Conservation (phyloP, 768 basidiomycete species). For the Serendipita sp. region DNA sequence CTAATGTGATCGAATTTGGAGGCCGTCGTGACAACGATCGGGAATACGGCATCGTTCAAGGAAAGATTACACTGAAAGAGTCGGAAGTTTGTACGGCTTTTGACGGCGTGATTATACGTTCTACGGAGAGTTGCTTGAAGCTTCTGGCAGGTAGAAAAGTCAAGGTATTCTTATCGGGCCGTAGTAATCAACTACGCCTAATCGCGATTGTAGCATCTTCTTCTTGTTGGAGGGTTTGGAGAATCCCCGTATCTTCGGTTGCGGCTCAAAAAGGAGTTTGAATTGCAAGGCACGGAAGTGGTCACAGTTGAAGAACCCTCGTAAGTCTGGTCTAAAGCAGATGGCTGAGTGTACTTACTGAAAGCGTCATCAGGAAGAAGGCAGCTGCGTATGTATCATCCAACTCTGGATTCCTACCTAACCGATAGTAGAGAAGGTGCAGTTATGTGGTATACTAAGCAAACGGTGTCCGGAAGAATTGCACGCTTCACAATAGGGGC, state of each 20-base stretch:
- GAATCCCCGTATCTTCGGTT: background rate
- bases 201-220: background rate
- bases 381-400: background rate
- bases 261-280: background rate
- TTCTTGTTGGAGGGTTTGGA: constrained; percentile 1
- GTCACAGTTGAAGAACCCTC: background rate
- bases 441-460: background rate
- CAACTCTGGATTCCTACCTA: background rate
- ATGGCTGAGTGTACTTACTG: background rate
- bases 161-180: background rate
- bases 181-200: background rate
- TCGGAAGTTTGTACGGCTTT: background rate
- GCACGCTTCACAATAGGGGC: background rate
- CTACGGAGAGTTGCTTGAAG: background rate
- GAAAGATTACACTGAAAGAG: background rate
- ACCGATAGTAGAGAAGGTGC: background rate
- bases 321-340: background rate
- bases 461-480: background rate
- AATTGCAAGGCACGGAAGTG: background rate
- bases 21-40: background rate
- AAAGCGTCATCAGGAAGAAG: background rate
- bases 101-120: background rate
- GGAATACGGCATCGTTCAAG: background rate
- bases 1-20: background rate
- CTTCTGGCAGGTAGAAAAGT: background rate